These are phyloP conservation scores for Triticum urartu DNA, from an alignment of 176 grass and related monocot species.

Conservation along the genomic window DNA sequence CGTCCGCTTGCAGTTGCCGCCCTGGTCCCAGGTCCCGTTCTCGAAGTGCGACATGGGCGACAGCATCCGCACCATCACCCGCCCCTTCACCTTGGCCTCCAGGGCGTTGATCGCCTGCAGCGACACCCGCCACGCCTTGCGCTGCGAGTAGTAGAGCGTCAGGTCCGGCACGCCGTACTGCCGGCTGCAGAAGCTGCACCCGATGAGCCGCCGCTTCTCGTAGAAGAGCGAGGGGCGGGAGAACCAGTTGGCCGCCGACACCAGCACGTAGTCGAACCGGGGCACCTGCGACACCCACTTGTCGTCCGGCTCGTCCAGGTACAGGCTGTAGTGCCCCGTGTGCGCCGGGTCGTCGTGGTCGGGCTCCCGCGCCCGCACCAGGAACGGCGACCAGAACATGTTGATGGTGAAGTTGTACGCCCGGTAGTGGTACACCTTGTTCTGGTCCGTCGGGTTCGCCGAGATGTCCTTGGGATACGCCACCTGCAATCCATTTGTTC, in stretches of 20 bases:
- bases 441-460: constrained; percentile 42
- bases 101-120: constrained; percentile 52
- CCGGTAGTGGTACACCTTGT: constrained; percentile 54
- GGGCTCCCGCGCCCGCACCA: constrained; percentile 47
- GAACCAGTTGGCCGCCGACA: constrained; percentile 85
- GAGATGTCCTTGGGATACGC: constrained; percentile 51
- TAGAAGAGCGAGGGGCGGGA: constrained; percentile 65
- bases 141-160: constrained; percentile 66
- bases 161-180: constrained; percentile 70
- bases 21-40: constrained; percentile 85
- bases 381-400: constrained; percentile 89
- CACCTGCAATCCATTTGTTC: constrained; percentile 13
- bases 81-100: not conserved
- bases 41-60: constrained; percentile 89
- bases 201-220: constrained; percentile 45
- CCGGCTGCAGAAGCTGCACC: constrained; percentile 65
- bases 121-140: constrained; percentile 53
- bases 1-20: constrained; percentile 58
- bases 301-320: constrained; percentile 69
- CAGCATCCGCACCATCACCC: constrained; percentile 63
- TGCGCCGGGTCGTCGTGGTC: constrained; percentile 48
- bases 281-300: constrained; percentile 56
- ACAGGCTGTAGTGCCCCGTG: constrained; percentile 66
- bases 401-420: constrained; percentile 70
- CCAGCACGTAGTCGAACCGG: constrained; percentile 68